Evolutionary conservation across 2,329 filamentous ascomycete species (phyloP), one percentile per base, ranked within the genome.

Genomic region (Cytospora schulzeri): DNA sequence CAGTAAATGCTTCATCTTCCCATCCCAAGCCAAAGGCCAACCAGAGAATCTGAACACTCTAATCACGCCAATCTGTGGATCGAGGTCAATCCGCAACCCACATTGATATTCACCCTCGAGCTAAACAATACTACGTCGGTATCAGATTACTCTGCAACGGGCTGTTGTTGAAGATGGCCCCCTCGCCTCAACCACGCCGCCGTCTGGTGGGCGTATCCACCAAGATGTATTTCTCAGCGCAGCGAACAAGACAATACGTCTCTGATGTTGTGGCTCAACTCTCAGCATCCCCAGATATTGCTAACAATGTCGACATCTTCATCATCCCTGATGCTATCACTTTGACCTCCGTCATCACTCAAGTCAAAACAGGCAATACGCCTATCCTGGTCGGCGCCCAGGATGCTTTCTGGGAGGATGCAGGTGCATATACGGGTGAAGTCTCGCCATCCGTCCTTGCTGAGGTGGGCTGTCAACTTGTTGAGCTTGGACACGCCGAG

Each of bases 401-500:
- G 74, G 89, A 95, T 76, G 86, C 85, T 68, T 88, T 88, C 76
- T 86, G 83, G 80, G 87, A 91, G 68, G 84, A 90, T 70, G 75
- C 78, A 53, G 92, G 92, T 64, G 85, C 92, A 1, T 93, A 86
- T 74, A 96, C 92, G 0, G 92, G 92, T 62, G 90, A 92, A 71
- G 85, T 93, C 35, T 92, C 90, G 7, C 88, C 92, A 0, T 74
- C 83, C 5, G 85, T 88, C 2, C 80, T 96, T 28, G 78, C 80
- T 57, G 85, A 90, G 64, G 81, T 90, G 0, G 91, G 91, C 50
- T 90, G 87, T 57, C 81, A 80, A 22, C 84, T 96, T 57, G 88
- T 95, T 12, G 91, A 93, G 73, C 80, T 96, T 7, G 91, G 91
- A 1, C 92, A 96, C 73, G 92, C 92, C 1, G 92, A 96, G 77